phyloP scores from a whole-genome alignment of 2,329 filamentous ascomycete genomes.

The Fusarium floridanum region DNA sequence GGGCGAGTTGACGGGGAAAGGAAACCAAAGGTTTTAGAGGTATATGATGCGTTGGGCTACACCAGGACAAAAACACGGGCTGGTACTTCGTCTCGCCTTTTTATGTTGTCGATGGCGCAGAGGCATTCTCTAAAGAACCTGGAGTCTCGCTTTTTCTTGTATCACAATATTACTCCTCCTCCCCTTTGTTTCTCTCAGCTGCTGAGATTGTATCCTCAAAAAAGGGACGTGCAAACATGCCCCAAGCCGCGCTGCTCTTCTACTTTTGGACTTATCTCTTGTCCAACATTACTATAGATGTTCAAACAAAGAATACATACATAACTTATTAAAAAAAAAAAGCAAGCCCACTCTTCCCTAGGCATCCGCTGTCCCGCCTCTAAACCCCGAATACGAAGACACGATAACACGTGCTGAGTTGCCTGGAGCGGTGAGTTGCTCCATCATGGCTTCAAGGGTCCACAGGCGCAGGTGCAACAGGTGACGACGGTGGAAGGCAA shows the following conservation, averaged over 20 bases:
- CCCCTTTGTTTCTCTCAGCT: constrained; percentile 24
- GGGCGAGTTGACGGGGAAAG: constrained; percentile 2
- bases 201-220: constrained; percentile 20
- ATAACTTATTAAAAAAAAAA: not conserved
- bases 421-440: constrained; percentile 20
- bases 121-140: constrained; percentile 5
- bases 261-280: constrained; percentile 3
- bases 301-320: not conserved
- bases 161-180: constrained; percentile 33
- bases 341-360: constrained; percentile 3
- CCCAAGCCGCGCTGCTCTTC: constrained; percentile 18
- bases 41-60: constrained; percentile 5
- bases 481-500: not conserved
- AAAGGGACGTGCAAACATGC: constrained; percentile 7
- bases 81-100: not conserved
- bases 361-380: not conserved
- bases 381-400: constrained; percentile 15
- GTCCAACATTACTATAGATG: not conserved
- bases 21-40: constrained; percentile 4
- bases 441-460: constrained; percentile 10
- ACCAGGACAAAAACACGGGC: not conserved
- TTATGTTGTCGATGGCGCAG: constrained; percentile 26
- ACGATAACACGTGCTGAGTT: not conserved
- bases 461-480: not conserved
- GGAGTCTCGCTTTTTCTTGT: constrained; percentile 26